phyloP scores from a whole-genome alignment of 306 rosid species.

The Dryas octopetala region DNA sequence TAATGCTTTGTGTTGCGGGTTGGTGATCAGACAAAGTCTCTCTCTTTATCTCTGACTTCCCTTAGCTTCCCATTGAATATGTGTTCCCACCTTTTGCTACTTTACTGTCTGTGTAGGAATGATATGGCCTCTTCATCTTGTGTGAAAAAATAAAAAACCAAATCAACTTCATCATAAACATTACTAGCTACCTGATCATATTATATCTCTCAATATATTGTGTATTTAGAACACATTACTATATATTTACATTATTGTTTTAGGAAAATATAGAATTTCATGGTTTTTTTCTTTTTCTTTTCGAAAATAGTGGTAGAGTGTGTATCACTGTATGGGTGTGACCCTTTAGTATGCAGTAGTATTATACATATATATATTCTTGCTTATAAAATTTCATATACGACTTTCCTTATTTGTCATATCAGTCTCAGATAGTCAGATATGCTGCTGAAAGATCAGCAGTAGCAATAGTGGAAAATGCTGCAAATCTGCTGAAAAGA shows the following conservation, averaged over 20 bases:
- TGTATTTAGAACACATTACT: too few species aligned
- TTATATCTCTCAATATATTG: too few species aligned
- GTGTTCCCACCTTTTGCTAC: slow-evolving; percentile 36
- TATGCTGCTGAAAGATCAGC: slow-evolving; percentile 8
- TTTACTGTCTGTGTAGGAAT: slow-evolving; percentile 37
- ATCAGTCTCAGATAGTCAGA: slow-evolving; percentile 35
- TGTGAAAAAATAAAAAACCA: slow-evolving; percentile 27
- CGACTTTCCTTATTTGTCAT: slow-evolving; percentile 44
- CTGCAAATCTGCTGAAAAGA: background rate
- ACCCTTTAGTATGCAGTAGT: too few species aligned
- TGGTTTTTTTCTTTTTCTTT: too few species aligned
- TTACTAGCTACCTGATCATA: too few species aligned
- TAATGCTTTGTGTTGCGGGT: slow-evolving; percentile 27
- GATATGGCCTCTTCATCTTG: background rate
- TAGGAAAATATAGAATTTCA: too few species aligned
- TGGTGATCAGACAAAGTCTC: slow-evolving; percentile 17
- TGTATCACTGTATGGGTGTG: too few species aligned
- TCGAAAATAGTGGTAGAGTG: too few species aligned
- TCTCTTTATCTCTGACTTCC: slow-evolving; percentile 32
- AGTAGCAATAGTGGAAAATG: slow-evolving; percentile 5
- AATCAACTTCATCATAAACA: background rate
- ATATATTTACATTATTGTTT: too few species aligned
- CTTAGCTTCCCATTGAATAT: slow-evolving; percentile 13
- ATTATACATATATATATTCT: background rate
- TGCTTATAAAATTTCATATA: slow-evolving; percentile 7